A percentile compares a stretch with the other conserved stretches of the same genome.
These are phyloP conservation scores for Blastobotrys robertii DNA, from an alignment of 805 yeast species.

Conservation along the genomic window DNA sequence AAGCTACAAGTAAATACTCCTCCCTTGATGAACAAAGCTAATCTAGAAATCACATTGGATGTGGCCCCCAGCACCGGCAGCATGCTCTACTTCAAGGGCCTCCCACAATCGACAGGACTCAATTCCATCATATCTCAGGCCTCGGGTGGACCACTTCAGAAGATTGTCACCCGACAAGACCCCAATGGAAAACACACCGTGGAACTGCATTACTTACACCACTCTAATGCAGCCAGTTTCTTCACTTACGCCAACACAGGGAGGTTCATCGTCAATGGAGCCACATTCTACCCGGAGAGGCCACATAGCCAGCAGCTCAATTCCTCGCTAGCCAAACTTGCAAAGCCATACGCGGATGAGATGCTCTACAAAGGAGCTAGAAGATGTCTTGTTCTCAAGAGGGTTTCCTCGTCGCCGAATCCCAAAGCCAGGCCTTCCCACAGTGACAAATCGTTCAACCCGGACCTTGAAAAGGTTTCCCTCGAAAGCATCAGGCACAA, in stretches of 20 bases:
- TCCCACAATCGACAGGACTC: constrained; percentile 1
- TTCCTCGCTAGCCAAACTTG: too few species aligned
- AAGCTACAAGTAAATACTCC: too few species aligned
- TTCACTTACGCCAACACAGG: constrained; percentile 13
- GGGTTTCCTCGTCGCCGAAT: background rate
- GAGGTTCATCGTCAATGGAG: constrained; percentile 18
- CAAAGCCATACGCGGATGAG: background rate
- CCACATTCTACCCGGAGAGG: background rate
- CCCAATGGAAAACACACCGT: background rate
- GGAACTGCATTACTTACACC: constrained; percentile 12
- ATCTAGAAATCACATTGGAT: background rate
- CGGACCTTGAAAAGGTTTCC: constrained; percentile 6
- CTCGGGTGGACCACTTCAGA: constrained; percentile 3
- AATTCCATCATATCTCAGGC: constrained; percentile 1
- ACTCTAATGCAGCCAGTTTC: constrained; percentile 9
- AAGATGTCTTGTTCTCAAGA: constrained; percentile 7
- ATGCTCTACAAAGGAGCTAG: constrained; percentile 6
- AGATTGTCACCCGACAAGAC: background rate
- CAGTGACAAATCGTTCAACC: constrained; percentile 1
- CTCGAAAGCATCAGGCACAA: constrained; percentile 8
- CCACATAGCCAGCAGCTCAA: too few species aligned
- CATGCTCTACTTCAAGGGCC: background rate
- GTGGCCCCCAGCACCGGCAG: background rate
- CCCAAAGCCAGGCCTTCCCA: background rate
- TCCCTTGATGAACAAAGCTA: background rate